Conservation (phyloP, 2,329 filamentous ascomycete genomes). For the Scopulariopsis brevicaulis region DNA sequence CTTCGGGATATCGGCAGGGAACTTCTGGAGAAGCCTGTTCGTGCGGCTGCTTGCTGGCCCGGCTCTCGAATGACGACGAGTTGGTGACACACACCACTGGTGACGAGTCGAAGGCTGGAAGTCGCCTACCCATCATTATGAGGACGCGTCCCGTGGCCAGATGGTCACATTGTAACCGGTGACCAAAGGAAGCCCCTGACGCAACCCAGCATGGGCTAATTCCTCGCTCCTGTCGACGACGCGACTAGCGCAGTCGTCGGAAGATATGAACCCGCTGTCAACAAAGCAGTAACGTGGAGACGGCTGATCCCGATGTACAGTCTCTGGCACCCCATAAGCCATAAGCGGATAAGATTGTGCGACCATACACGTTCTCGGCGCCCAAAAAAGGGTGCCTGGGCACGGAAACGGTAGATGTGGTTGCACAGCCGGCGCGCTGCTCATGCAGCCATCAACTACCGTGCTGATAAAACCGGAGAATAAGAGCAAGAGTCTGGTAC, state of each 20-base stretch:
- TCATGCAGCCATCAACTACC: not conserved
- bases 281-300: not conserved
- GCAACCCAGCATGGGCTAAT: no score
- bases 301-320: not conserved
- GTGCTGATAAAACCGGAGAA: not conserved
- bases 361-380: not conserved
- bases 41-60: not conserved
- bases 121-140: not conserved
- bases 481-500: not conserved
- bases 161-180: not conserved
- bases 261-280: not conserved
- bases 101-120: not conserved
- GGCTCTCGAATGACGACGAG: not conserved
- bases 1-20: not conserved
- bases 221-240: no score
- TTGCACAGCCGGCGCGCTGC: not conserved
- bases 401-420: not conserved
- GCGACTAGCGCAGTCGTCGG: not conserved
- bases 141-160: not conserved
- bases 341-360: not conserved
- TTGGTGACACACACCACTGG: not conserved
- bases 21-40: not conserved
- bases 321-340: not conserved
- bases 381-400: not conserved
- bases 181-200: no score